Evolutionary conservation across 768 basidiomycete genomes (phyloP), one percentile per base, ranked within the genome.

Genomic region (Lactarius psammicola): DNA sequence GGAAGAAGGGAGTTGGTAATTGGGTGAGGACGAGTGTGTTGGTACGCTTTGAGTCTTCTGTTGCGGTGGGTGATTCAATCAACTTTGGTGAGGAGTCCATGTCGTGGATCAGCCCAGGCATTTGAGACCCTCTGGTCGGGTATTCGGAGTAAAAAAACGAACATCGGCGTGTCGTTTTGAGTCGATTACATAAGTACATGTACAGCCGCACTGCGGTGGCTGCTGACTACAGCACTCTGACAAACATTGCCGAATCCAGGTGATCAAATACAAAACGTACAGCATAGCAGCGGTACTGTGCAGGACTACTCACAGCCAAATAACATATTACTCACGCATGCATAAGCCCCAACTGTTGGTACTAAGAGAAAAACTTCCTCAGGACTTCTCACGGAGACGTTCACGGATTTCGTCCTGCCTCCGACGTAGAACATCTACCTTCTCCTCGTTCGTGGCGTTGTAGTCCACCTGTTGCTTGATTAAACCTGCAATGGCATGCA

Each of bases 391-490:
- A 66, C 85, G 84, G 72, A 94, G 76, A n/a, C 89, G 84, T 34
- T 84, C 80, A 72, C 87, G 85, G 60, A 90, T 80, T 62, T 85
- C 79, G 15, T 84, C 81, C 65, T 85, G 85, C 78, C 85, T 88
- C 65, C 81, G 79, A 74, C 87, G 85, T 60, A 97, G 83, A 10
- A 87, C 89, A 2, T 85, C 83, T 23, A 95, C 79, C 74, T 89
- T 90, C 44, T 92, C 92, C 5, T 94, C 94, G 79, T 95, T 95
- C 26, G 84, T 79, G 0, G 95, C 94, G 70, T 98, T 92, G 72
- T 94, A 95, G 0, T 88, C 76, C 33, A 94, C 83, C n/a, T 0
- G 82, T 83, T 0, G 79, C 80, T 76, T 96, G 94, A 75, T 96
- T 96, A 80, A 90, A 96, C 54, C 92, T 94, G 70, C 33, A 28